Conservation (phyloP, 73 alveolate genomes). For the Paramecium sexaurelia region DNA sequence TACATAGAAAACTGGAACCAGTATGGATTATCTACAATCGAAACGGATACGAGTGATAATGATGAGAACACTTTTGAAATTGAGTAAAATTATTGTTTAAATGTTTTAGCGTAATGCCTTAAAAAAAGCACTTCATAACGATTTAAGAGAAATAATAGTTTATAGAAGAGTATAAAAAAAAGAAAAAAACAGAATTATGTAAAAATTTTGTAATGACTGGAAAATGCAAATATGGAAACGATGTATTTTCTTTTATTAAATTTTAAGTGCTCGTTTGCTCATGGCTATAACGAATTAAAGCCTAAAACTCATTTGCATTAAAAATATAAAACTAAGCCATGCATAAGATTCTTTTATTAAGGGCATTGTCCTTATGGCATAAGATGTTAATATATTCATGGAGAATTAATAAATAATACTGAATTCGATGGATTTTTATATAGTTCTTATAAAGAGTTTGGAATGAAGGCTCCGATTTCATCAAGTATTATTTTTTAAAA, state of each 20-base stretch:
- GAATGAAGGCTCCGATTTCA: neutral
- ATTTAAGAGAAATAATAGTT: constrained; percentile 43
- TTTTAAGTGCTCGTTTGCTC: constrained; percentile 88
- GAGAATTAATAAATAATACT: constrained; percentile 37
- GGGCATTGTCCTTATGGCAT: constrained; percentile 94
- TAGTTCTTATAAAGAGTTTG: neutral
- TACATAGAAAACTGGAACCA: neutral
- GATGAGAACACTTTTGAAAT: constrained; percentile 36
- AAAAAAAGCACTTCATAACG: constrained; percentile 56
- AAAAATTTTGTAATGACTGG: constrained; percentile 78
- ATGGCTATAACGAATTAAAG: constrained; percentile 84
- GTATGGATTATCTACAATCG: neutral
- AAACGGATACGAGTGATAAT: neutral
- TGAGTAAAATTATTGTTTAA: constrained; percentile 9
- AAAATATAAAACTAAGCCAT: constrained; percentile 91
- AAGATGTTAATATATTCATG: constrained; percentile 93
- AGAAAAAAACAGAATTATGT: constrained; percentile 81
- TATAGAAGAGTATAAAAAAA: constrained; percentile 75
- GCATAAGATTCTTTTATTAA: constrained; percentile 86
- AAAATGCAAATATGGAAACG: constrained; percentile 74
- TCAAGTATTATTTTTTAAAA: constrained; percentile 2
- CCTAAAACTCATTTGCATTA: constrained; percentile 83
- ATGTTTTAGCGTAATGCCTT: constrained; percentile 55
- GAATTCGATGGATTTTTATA: constrained; percentile 42
- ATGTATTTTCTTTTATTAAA: constrained; percentile 30